Percentiles rank a stretch among this genome's conserved stretches.
Conservation (phyloP, 345 rosid species). For the Durio zibethinus region DNA sequence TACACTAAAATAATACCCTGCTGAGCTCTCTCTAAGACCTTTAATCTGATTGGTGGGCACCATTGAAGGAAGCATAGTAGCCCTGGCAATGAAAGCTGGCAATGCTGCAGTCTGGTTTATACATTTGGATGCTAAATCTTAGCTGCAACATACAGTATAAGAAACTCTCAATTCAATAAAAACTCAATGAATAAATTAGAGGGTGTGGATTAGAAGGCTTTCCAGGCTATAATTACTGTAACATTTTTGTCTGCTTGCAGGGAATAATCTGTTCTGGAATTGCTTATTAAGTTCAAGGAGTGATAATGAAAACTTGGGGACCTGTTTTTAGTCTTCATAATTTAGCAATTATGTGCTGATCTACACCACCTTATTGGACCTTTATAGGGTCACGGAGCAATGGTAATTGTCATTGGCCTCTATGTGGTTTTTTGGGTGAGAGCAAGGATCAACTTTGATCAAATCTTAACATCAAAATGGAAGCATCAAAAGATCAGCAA, state of each 20-base stretch:
- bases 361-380: too few relatives aligned
- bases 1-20: conserved; percentile 67
- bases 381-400: conserved; percentile 55
- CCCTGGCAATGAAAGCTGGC: conserved; percentile 47
- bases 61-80: conserved; percentile 52
- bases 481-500: conserved; percentile 5
- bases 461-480: neutral
- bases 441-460: conserved; percentile 46
- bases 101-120: conserved; percentile 56
- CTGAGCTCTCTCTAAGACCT: conserved; percentile 74
- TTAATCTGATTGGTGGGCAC: conserved; percentile 72
- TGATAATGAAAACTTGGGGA: conserved; percentile 39
- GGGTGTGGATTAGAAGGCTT: neutral
- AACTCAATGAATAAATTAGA: neutral
- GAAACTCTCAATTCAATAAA: conserved; percentile 14
- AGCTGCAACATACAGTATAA: conserved; percentile 69
- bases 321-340: conserved; percentile 56
- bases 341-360: neutral
- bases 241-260: conserved; percentile 21
- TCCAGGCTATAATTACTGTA: neutral
- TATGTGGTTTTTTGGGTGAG: conserved; percentile 74
- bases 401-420: conserved; percentile 60
- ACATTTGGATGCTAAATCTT: conserved; percentile 49
- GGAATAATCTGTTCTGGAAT: conserved; percentile 44
- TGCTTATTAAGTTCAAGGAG: conserved; percentile 42